A percentile compares a stretch with the other conserved stretches of the same genome.
phyloP scores from a whole-genome alignment of 345 rosid genomes.

The Populus nigra region DNA sequence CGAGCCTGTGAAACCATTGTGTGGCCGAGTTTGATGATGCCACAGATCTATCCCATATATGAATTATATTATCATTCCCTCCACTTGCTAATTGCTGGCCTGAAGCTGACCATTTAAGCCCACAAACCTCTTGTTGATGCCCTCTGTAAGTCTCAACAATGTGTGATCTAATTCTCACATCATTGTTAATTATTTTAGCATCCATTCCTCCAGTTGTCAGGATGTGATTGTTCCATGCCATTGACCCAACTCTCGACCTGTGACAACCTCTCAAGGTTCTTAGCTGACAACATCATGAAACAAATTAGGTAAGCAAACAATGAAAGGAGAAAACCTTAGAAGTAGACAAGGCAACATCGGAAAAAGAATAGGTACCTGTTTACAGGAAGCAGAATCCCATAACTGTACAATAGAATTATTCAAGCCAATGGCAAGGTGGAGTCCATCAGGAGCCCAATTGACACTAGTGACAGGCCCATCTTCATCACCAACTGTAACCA shows the following conservation, averaged over 20 bases:
- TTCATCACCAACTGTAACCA: slow-evolving; percentile 40
- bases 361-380: slow-evolving; percentile 4
- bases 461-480: slow-evolving; percentile 45
- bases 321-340: background rate
- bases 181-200: slow-evolving; percentile 8
- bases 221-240: slow-evolving; percentile 26
- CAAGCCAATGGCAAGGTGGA: slow-evolving; percentile 39
- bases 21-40: slow-evolving; percentile 40
- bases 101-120: slow-evolving; percentile 6
- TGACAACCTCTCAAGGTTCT: slow-evolving; percentile 12
- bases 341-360: background rate
- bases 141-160: slow-evolving; percentile 4
- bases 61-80: slow-evolving; percentile 44
- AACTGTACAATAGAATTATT: slow-evolving; percentile 44
- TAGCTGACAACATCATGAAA: background rate
- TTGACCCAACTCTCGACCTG: background rate
- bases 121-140: background rate
- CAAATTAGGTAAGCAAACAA: background rate
- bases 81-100: slow-evolving; percentile 36
- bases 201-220: slow-evolving; percentile 18
- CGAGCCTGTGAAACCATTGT: slow-evolving; percentile 50
- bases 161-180: slow-evolving; percentile 3
- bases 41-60: slow-evolving; percentile 49
- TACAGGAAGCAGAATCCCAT: slow-evolving; percentile 38
- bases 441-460: slow-evolving; percentile 52